Evolutionary conservation across 495 filamentous ascomycete species (phyloP), one percentile per base, ranked within the genome.

Genomic region (Penicillium goetzii): DNA sequence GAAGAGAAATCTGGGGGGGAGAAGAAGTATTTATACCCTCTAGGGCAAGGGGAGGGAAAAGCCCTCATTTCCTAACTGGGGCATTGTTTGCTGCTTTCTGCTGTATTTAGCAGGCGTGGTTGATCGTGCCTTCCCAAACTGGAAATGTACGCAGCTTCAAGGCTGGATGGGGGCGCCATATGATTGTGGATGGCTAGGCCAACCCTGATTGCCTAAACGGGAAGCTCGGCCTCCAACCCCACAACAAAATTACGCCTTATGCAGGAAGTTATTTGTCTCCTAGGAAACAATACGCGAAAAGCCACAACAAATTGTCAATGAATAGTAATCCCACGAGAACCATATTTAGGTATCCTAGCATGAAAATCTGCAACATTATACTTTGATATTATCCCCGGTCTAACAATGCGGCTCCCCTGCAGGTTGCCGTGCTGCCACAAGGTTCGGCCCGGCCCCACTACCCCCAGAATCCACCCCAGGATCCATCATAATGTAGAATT

Each of bases 381-480:
- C 19, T 23, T 25, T 47, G n/a, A 47, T 47, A 3, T 3, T 12
- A 21, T 10, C 41, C 41, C 41, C 43, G 23, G 43, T 23, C 4
- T 23, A 12, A 47, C 21, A 21, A 55, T 55, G 52, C 32, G 32
- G 28, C 52, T 55, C 52, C 10, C 17, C 25, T 28, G 50, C 52
- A 55, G 52, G 17, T 19, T 34, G 9, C 28, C 32, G 7, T 12
- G 32, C 52, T 23, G 30, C 33, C 15, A 55, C 32, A 36, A 55
- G 28, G 28, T 15, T 55, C 52, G 52, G 52, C 9, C 52, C 32
- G 52, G 30, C 52, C 52, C 30, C 32, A 55, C 52, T 19, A 25
- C 51, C 51, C 51, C 52, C 52, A 38, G n/a, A n/a, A 23, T 19
- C 21, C 25, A 21, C 43, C 41, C 19, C 19, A 25, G 11, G 21